Evolutionary conservation across 805 yeast species (phyloP), one percentile per base, ranked within the genome.

Genomic region (Komagataella kurtzmanii): DNA sequence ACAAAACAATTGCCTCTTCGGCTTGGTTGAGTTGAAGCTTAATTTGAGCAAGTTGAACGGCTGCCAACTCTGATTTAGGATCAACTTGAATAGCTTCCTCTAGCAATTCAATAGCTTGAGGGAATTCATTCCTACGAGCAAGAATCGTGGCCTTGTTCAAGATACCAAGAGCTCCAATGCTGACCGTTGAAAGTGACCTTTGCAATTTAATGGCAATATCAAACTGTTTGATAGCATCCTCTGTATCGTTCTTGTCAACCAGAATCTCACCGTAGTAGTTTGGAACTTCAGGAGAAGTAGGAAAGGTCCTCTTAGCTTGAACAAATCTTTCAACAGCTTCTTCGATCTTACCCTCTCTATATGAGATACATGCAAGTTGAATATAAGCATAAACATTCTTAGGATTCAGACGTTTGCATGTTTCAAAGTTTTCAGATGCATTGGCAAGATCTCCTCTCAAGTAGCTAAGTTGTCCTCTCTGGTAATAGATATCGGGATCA

Each of bases 261-360:
- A 91, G 75, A 50, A 91, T 83, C 72, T 93, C 99, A 63, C 98
- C 99, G 64, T 83, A 89, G 70, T 89, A 93, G 73, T 88, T 90
- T 72, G 93, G 95, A 59, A 89, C 85, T 67, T 88, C 97, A 52
- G 98, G 88, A 51, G 85, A 77, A 21, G 90, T 78, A 59, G 96
- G 90, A 79, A 88, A 88, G 65, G 76, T 76, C 65, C 75, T 73
- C 62, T 78, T 80, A 44, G 91, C 88, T 54, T 76, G 81, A 55
- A 77, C 75, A 69, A 88, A 88, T 50, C 76, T 69, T 57, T 76
- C 74, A 64, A 79, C 83, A 58, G 91, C 81, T 50, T 74, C 79
- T 44, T 71, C 75, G 51, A 73, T 65, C 47, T 77, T 70, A 51
- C 85, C 87, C 64, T 79, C 78, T 72, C 89, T 86, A 77, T 90